Base-by-base conservation (phyloP, 306 rosid species). In the Coriaria nepalensis region DNA sequence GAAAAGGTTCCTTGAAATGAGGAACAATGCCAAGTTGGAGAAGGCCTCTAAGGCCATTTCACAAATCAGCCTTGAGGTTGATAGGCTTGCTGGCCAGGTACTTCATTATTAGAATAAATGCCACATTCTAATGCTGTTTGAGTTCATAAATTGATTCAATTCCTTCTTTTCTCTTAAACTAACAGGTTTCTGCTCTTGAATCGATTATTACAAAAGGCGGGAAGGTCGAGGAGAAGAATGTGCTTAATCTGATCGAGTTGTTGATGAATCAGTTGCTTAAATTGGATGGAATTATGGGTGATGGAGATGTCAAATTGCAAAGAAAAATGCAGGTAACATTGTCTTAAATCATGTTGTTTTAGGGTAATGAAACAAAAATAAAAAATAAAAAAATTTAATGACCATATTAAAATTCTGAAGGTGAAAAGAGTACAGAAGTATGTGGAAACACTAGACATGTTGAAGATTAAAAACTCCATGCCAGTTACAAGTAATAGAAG, bases 401-500 rank as follows among this genome's bases (percentile, higher is more conserved):
- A 55, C 33, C 40, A 33, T 43, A 2, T 8, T 11, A n/a, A 0
- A 14, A 33, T 66, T 47, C 68, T 49, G 43, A 66, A 88, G 97
- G 87, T 81, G 53, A 67, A 10, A 59, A 84, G 77, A 66, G 87
- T 84, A 58, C 95, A 79, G 67, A 81, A 75, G 53, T 70, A 67
- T 44, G 74, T 86, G 42, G 86, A 77, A 52, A 66, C 68, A 44
- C 70, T 86, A 6, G 94, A 86, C 47, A 29, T 14, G 61, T 39
- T 79, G 57, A 82, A 70, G 78, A 41, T 70, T 33, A 48, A 65
- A 33, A 63, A 42, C 2, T 45, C 65, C 35, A 59, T 47, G 45
- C 35, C 63, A 20, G 29, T 20, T 10, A 52, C 41, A 6, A 40
- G 43, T 42, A 62, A 45, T 49, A 66, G 38, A 13, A 57, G 47